Percentiles rank a stretch among this genome's conserved stretches.
Evolutionary conservation across 2,329 filamentous ascomycete genomes (phyloP).

Genomic region (Xylariales sp.): DNA sequence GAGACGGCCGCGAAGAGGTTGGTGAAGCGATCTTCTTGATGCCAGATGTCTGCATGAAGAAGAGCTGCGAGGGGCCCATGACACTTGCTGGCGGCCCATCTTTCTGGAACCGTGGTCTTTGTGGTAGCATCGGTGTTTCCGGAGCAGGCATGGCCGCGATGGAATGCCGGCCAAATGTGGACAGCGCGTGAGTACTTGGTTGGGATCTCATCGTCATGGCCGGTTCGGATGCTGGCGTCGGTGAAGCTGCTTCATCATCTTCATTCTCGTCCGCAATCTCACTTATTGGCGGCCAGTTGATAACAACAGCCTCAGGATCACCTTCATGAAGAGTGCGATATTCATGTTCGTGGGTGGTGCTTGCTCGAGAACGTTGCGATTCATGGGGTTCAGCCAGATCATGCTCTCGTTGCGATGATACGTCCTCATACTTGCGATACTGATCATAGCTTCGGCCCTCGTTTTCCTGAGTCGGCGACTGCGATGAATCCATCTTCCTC

Average conservation of each 20-base stretch:
- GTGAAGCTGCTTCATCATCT: slow-evolving; percentile 1
- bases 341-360: slow-evolving; percentile 21
- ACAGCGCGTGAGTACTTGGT: background rate
- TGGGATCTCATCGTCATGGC: background rate
- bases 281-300: slow-evolving; percentile 10
- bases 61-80: slow-evolving; percentile 46
- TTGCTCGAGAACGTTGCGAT: slow-evolving; percentile 18
- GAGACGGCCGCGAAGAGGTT: slow-evolving; percentile 55
- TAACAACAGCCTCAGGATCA: slow-evolving; percentile 39
- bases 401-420: slow-evolving; percentile 20
- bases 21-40: slow-evolving; percentile 43
- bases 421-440: slow-evolving; percentile 23
- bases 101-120: slow-evolving; percentile 40
- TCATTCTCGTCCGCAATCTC: background rate
- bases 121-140: slow-evolving; percentile 45
- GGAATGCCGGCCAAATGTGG: slow-evolving; percentile 2
- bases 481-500: slow-evolving; percentile 41
- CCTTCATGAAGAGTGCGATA: slow-evolving; percentile 37
- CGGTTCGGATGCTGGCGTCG: background rate
- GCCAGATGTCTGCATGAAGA: slow-evolving; percentile 49
- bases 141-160: slow-evolving; percentile 26
- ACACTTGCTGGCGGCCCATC: slow-evolving; percentile 27
- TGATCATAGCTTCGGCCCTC: slow-evolving; percentile 51
- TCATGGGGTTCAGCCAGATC: slow-evolving; percentile 18
- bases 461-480: slow-evolving; percentile 53